These are phyloP conservation scores for Passalora sequoiae DNA, from an alignment of 2,329 filamentous ascomycete genomes.

Conservation along the genomic window DNA sequence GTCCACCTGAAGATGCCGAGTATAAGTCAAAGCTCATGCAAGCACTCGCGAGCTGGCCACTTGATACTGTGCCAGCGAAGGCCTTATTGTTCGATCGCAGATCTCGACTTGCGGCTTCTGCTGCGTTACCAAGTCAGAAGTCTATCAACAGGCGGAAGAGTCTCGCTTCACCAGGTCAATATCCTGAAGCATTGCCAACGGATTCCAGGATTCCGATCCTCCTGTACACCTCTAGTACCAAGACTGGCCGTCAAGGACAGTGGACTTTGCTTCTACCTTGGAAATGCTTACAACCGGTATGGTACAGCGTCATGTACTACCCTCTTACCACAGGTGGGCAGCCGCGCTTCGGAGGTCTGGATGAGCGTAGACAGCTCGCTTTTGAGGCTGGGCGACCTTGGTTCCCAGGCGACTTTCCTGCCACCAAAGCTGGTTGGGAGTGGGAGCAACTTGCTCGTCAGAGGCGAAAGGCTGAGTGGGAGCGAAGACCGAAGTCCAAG, in stretches of 20 bases:
- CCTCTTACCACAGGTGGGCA: conserved; percentile 75
- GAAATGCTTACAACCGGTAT: conserved; percentile 80
- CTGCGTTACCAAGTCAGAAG: conserved; percentile 67
- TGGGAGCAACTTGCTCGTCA: conserved; percentile 69
- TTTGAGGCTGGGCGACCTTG: conserved; percentile 75
- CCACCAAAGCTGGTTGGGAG: conserved; percentile 68
- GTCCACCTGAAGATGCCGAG: conserved; percentile 21
- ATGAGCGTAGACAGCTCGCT: conserved; percentile 71
- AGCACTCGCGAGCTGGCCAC: conserved; percentile 62
- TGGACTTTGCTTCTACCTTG: conserved; percentile 87
- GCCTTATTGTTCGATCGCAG: conserved; percentile 61
- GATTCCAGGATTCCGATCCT: conserved; percentile 77
- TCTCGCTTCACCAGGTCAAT: conserved; percentile 56
- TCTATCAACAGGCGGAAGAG: conserved; percentile 72
- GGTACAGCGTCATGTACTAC: conserved; percentile 80
- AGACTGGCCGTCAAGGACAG: conserved; percentile 52
- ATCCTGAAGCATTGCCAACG: conserved; percentile 51
- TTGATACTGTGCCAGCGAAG: conserved; percentile 47
- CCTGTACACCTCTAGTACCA: conserved; percentile 45
- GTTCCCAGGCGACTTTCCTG: conserved; percentile 82
- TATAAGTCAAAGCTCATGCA: conserved; percentile 48
- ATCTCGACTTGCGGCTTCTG: conserved; percentile 59
- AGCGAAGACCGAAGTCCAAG: conserved; percentile 74
- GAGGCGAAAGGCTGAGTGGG: conserved; percentile 62
- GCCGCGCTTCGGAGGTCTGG: conserved; percentile 73